These are phyloP conservation scores for Petunia hybrid DNA, from an alignment of 305 asterid genomes.

Conservation along the genomic window DNA sequence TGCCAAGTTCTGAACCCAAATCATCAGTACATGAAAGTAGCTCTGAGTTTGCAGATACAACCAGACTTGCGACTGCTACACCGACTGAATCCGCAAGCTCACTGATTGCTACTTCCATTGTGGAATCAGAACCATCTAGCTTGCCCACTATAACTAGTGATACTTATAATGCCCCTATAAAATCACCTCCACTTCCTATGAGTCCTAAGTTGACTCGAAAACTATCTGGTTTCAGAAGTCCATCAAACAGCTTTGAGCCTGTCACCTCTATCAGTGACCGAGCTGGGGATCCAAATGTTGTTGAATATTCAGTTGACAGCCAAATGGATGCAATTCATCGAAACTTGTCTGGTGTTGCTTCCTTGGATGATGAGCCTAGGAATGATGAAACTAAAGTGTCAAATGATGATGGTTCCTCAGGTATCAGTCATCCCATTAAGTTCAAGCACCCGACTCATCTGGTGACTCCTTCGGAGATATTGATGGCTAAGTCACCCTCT, in stretches of 20 bases:
- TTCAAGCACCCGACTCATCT: conserved; percentile 94
- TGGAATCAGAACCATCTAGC: conserved; percentile 53
- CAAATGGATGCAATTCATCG: conserved; percentile 56
- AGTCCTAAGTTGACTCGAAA: conserved; percentile 79
- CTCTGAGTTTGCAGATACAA: conserved; percentile 52
- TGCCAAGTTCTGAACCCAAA: conserved; percentile 67
- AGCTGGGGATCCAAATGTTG: neutral
- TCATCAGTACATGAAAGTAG: conserved; percentile 53
- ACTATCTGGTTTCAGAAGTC: conserved; percentile 72
- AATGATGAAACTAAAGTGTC: neutral
- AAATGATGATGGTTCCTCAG: conserved; percentile 41
- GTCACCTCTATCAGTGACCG: conserved; percentile 19
- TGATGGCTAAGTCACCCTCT: conserved; percentile 75
- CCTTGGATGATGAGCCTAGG: conserved; percentile 40
- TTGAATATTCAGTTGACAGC: conserved; percentile 76
- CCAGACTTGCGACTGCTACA: conserved; percentile 48
- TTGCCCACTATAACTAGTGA: conserved; percentile 48
- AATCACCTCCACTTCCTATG: conserved; percentile 61
- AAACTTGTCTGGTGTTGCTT: conserved; percentile 63
- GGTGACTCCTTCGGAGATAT: conserved; percentile 88
- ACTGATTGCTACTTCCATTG: conserved; percentile 54
- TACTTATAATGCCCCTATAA: conserved; percentile 51
- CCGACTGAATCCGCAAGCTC: conserved; percentile 47
- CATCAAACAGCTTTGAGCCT: conserved; percentile 61
- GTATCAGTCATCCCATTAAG: conserved; percentile 56